These are phyloP conservation scores for Apiospora marii DNA, from an alignment of 2,329 filamentous ascomycete genomes.

Conservation along the genomic window DNA sequence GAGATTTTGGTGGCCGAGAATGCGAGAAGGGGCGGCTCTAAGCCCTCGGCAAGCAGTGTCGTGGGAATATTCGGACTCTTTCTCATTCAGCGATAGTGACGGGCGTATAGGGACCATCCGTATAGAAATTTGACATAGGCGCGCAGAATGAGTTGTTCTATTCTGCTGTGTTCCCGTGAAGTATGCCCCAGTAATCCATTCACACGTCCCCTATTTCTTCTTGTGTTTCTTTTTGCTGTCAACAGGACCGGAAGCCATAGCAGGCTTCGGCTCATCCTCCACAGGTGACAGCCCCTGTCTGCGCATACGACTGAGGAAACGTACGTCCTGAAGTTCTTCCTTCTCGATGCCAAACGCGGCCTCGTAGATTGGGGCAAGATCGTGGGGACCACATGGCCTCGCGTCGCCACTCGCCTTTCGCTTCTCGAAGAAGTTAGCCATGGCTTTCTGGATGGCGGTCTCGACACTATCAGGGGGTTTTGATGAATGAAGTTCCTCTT, in stretches of 20 bases:
- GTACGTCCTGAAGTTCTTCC: slow-evolving; percentile 26
- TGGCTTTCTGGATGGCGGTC: slow-evolving; percentile 32
- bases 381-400: slow-evolving; percentile 40
- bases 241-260: background rate
- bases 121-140: background rate
- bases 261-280: background rate
- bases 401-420: slow-evolving; percentile 39
- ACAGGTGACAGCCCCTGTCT: slow-evolving; percentile 13
- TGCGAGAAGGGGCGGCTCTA: background rate
- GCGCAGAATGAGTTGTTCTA: background rate
- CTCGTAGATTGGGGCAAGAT: slow-evolving; percentile 33
- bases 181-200: background rate
- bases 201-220: background rate
- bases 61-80: background rate
- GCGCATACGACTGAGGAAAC: slow-evolving; percentile 25
- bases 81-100: background rate
- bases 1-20: too few relatives aligned
- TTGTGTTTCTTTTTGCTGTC: background rate
- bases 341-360: slow-evolving; percentile 27
- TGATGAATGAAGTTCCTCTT: background rate
- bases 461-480: slow-evolving; percentile 29
- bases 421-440: slow-evolving; percentile 39
- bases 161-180: background rate
- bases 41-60: background rate
- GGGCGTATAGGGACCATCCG: background rate